Conservation (phyloP, 495 filamentous ascomycete genomes). For the Xylaria venustula region DNA sequence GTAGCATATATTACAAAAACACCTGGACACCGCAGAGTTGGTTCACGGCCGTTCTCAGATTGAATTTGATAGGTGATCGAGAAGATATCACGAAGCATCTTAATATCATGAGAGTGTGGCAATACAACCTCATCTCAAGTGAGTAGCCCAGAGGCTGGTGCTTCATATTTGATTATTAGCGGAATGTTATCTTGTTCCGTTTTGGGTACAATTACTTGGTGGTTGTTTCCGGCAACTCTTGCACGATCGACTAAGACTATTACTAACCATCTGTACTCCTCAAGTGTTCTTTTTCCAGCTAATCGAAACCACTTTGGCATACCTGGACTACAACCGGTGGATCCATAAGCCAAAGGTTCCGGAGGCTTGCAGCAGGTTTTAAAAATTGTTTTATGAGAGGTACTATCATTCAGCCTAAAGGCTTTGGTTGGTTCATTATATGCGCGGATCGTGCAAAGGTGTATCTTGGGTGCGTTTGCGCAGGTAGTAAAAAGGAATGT, state of each 20-base stretch:
- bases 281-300: constrained; percentile 46
- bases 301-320: constrained; percentile 21
- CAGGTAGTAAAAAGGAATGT: too few species aligned
- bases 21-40: constrained; percentile 58
- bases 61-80: constrained; percentile 38
- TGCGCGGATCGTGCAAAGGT: too few species aligned
- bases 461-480: too few species aligned
- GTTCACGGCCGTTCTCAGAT: constrained; percentile 48
- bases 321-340: constrained; percentile 23
- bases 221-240: too few species aligned
- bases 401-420: too few species aligned
- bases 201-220: too few species aligned
- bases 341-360: constrained; percentile 8
- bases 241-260: too few species aligned
- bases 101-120: constrained; percentile 49
- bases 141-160: neutral
- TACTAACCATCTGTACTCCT: neutral
- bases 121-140: constrained; percentile 51
- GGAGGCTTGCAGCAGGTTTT: neutral
- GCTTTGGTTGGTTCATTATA: too few species aligned
- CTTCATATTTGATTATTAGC: too few species aligned
- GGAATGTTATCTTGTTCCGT: neutral
- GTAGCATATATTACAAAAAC: constrained; percentile 40
- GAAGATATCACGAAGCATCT: constrained; percentile 41
- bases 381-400: too few species aligned